Evolutionary conservation across 2,329 filamentous ascomycete genomes (phyloP), one percentile per base, ranked within the genome.

Genomic region (Sclerotinia subarctica): DNA sequence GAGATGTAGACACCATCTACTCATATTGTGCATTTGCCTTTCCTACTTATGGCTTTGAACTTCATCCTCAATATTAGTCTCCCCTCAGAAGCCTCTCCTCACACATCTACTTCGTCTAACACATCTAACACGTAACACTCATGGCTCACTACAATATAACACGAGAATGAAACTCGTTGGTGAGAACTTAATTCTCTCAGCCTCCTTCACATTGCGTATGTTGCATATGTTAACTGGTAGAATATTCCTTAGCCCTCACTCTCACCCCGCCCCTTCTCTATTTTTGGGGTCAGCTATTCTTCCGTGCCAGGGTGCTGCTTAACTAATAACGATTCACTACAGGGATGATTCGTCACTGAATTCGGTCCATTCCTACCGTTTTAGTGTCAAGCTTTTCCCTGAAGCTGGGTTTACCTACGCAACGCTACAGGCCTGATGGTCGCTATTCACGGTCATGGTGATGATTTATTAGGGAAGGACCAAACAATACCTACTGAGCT

Each of bases 301-400:
- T 54, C 13, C 13, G 38, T 42, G 13, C 38, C 5, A 5, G 3
- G 38, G 21, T n/a, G 35, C 0, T 24, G 42, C 32, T n/a, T n/a
- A 19, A 29, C 24, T 32, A 8, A n/a, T n/a, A 15, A 60, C 11
- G 42, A 49, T 60, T 32, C 11, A 21, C 26, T 17, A 47, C 57
- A 60, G 42, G 42, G 57, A 47, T 60, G 19, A 47, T n/a, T 60
- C 44, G 42, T n/a, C 57, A 60, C 57, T 32, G 35, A 24, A 47
- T 35, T 47, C 42, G 57, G 42, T 6, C 21, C 57, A 60, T 47
- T 60, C 42, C 42, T 47, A 60, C 42, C 24, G 26, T 47, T 60
- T 47, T 32, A 32, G 57, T n/a, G 42, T 47, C 38, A 29, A n/a
- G 26, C 32, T 19, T n/a, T 47, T 47, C 26, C n/a, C 57, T 42